Base-by-base conservation (phyloP, 1,284 basidiomycete species). In the Coniophora puteana region DNA sequence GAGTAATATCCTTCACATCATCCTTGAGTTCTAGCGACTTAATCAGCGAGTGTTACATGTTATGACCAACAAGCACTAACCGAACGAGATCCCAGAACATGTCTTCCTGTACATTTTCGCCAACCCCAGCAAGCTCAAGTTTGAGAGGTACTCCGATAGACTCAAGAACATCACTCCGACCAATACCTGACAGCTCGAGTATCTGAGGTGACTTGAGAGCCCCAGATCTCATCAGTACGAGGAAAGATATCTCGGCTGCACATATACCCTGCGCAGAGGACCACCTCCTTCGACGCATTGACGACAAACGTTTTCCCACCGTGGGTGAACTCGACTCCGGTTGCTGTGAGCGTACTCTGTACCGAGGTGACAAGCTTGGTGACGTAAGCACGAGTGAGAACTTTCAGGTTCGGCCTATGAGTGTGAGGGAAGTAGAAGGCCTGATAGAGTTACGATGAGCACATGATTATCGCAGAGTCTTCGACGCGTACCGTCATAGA, bases 261-360 rank as follows among this genome's bases (percentile, higher is more conserved):
- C 13, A 41, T 56, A 16, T 41, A 67, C 65, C 68, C 68, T 4
- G 68, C 61, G 22, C 60, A 59, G 10, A 76, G 44, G 26, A 75
- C 61, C 36, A 74, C 63, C 39, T 74, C 68, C 37, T 52, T 54
- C 3, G 12, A 17, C 8, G 39, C 45, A 11, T 46, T 18, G 12
- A 56, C 61, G 3, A 43, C 39, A 38, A 57, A 51, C 3, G 34
- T 42, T 17, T 41, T 32, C 8, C 48, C 53, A 14, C 45, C 50
- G 36, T 54, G 38, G 3, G 47, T 32, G 36, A 67, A 66, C 20
- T 50, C 52, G 5, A 65, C 61, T 18, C 48, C 55, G 10, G 48
- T 53, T 1, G 54, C 55, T 3, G 45, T 46, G 25, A 52, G 14
- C 4, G 55, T 38, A 13, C 31, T 26, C 4, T 20, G 34, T 2